Evolutionary conservation across 345 rosid genomes (phyloP).

Genomic region (Clausena lansium): DNA sequence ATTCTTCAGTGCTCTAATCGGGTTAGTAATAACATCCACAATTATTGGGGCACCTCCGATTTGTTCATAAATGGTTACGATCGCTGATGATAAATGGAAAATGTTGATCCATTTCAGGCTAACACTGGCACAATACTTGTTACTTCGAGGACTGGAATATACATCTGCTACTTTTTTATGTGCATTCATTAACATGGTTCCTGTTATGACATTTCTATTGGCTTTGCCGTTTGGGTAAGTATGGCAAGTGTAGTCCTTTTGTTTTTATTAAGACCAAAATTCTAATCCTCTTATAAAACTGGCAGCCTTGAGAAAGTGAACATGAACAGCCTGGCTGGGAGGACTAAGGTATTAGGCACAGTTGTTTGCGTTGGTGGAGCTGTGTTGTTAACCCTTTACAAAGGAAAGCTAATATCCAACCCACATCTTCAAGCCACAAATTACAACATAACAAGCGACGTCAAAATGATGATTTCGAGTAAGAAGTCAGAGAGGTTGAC

Average conservation of each 20-base stretch:
- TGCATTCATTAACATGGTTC: constrained; percentile 62
- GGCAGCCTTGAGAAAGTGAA: constrained; percentile 54
- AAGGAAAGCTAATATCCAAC: constrained; percentile 41
- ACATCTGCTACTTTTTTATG: constrained; percentile 67
- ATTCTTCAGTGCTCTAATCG: constrained; percentile 68
- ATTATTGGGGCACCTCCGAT: not conserved
- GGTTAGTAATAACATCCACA: constrained; percentile 37
- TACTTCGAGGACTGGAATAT: constrained; percentile 64
- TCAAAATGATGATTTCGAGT: not conserved
- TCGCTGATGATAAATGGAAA: not conserved
- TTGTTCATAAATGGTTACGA: not conserved
- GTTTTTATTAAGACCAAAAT: not conserved
- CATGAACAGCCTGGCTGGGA: constrained; percentile 39
- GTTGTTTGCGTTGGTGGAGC: constrained; percentile 59
- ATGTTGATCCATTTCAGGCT: constrained; percentile 37
- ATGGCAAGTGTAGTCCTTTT: not conserved
- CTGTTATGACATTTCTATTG: constrained; percentile 62
- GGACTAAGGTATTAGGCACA: constrained; percentile 50
- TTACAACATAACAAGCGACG: not conserved
- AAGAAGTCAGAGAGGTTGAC: constrained; percentile 38
- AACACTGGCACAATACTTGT: constrained; percentile 61
- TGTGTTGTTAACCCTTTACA: constrained; percentile 48
- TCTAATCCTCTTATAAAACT: not conserved
- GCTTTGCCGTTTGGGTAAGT: constrained; percentile 59
- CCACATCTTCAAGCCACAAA: constrained; percentile 18